phyloP scores from a whole-genome alignment of 345 rosid genomes.

The Salix udensis region DNA sequence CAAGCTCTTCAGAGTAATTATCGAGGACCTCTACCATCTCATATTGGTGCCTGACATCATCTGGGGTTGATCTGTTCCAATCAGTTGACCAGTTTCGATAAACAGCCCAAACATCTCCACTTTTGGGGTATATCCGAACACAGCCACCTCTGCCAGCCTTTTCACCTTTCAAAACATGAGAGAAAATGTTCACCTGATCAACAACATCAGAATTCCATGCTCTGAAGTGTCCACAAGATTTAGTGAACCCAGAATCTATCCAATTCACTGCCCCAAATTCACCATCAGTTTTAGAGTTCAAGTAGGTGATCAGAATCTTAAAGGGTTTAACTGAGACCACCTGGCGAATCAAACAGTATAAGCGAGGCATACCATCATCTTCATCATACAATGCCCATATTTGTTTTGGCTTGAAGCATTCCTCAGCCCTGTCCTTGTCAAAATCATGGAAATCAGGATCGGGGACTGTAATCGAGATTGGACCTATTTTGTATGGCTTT shows the following conservation, averaged over 20 bases:
- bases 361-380: slow-evolving; percentile 97
- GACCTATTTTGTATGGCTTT: slow-evolving; percentile 38
- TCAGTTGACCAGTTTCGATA: slow-evolving; percentile 84
- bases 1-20: slow-evolving; percentile 85
- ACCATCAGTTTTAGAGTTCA: slow-evolving; percentile 84
- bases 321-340: slow-evolving; percentile 79
- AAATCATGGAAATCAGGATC: slow-evolving; percentile 97
- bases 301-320: slow-evolving; percentile 77
- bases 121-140: slow-evolving; percentile 83
- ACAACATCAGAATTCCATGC: slow-evolving; percentile 67
- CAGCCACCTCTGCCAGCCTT: slow-evolving; percentile 99
- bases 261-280: slow-evolving; percentile 87
- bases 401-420: slow-evolving; percentile 84
- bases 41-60: slow-evolving; percentile 72
- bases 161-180: slow-evolving; percentile 75
- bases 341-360: slow-evolving; percentile 79
- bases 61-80: slow-evolving; percentile 83
- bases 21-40: slow-evolving; percentile 98
- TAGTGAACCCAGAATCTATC: slow-evolving; percentile 80
- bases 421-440: slow-evolving; percentile 84
- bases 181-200: slow-evolving; percentile 91
- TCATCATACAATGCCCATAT: slow-evolving; percentile 98
- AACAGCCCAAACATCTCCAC: slow-evolving; percentile 93
- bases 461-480: slow-evolving; percentile 71
- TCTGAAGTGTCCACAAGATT: slow-evolving; percentile 97